Base-by-base conservation (phyloP, 345 rosid genomes). In the Clausena lansium region DNA sequence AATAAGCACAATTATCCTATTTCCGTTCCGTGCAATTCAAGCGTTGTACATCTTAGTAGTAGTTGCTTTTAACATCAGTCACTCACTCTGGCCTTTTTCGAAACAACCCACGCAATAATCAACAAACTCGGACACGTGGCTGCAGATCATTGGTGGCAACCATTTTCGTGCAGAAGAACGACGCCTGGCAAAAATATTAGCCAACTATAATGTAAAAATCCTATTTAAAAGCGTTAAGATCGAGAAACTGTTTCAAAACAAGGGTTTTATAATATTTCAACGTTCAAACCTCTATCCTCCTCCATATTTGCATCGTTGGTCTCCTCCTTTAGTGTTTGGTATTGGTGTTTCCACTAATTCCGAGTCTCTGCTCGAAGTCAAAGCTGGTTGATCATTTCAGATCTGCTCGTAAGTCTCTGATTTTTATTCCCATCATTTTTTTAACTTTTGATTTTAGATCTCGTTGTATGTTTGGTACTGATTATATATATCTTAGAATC, bases 241-340 rank as follows among this genome's bases (percentile, higher is more conserved):
- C 63, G 6, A 1, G 15, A 20, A 13, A 10, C 71, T 20, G 13
- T n/a, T 32, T 70, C 41, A 24, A 24, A n/a, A 4, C 30, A 22
- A 71, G 75, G 63, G 75, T 71, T 55, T 71, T 32, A 24, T 36
- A 35, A 73, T 36, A n/a, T 30, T 45, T 45, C 50, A 45, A 45
- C 50, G 50, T 45, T 45, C 50, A 45, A 45, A 15, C 50, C 17
- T 45, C 17, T 1, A 45, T 13, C 50, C 50, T 13, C 50, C 50
- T 45, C 57, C 22, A 5, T 17, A 19, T 52, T 52, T 5, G 20
- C 22, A 52, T 52, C 22, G 22, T 52, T 17, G 20, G 20, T 38
- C 39, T 38, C 39, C 39, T 38, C 32, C 22, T 7, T 52, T 17
- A 7, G 20, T 0, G 50, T 13, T 52, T 17, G 20, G 20, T 0